These are phyloP conservation scores for Trametes maxima DNA, from an alignment of 768 basidiomycete species.

Conservation along the genomic window DNA sequence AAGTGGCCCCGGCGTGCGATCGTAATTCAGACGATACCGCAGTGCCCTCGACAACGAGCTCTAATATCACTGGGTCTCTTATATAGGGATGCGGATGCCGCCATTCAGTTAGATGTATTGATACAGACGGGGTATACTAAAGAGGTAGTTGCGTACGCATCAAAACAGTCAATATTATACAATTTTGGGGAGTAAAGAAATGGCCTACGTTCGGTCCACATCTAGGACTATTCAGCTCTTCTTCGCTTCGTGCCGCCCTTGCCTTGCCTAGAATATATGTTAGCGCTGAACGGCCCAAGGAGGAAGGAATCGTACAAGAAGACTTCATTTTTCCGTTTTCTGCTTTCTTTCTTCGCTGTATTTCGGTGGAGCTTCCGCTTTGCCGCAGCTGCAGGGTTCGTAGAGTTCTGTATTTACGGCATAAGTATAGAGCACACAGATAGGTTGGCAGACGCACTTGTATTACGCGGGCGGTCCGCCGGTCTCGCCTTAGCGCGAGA, in stretches of 20 bases:
- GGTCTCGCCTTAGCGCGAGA: slow-evolving; percentile 65
- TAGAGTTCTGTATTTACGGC: slow-evolving; percentile 48
- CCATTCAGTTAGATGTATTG: too few species aligned
- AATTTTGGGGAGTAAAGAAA: too few species aligned
- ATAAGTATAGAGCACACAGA: neutral
- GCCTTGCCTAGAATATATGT: neutral
- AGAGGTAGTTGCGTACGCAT: too few species aligned
- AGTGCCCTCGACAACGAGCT: too few species aligned
- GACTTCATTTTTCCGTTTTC: slow-evolving; percentile 70
- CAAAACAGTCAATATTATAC: too few species aligned
- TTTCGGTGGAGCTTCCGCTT: slow-evolving; percentile 75
- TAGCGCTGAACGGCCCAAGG: neutral
- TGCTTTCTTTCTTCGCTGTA: slow-evolving; percentile 78
- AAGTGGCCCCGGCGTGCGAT: too few species aligned
- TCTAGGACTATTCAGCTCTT: slow-evolving; percentile 3
- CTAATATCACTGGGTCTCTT: too few species aligned
- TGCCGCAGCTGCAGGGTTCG: slow-evolving; percentile 76
- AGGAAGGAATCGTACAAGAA: slow-evolving; percentile 52
- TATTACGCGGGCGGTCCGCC: slow-evolving; percentile 56
- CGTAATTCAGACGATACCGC: too few species aligned
- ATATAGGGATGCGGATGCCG: too few species aligned
- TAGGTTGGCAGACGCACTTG: slow-evolving; percentile 38
- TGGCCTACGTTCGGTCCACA: too few species aligned
- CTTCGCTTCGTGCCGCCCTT: slow-evolving; percentile 17
- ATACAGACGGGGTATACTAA: too few species aligned